Evolutionary conservation across 768 basidiomycete species (phyloP).

Genomic region (Mycena rebaudengoi): DNA sequence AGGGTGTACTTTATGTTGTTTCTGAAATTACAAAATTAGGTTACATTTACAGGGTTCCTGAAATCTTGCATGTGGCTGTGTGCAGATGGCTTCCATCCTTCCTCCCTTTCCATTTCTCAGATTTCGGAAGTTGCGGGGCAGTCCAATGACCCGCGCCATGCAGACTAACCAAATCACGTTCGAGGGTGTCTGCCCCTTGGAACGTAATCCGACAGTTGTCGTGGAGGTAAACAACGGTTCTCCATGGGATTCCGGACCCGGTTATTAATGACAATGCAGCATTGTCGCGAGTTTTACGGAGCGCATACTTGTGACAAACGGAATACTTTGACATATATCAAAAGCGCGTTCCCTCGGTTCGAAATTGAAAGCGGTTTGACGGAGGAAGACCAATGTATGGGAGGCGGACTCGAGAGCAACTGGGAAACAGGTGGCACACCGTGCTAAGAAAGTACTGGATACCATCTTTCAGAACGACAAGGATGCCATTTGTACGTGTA

Average conservation of each 20-base stretch:
- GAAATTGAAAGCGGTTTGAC: constrained; percentile 63
- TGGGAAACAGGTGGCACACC: constrained; percentile 48
- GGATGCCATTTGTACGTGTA: constrained; percentile 55
- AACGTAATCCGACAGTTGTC: constrained; percentile 49
- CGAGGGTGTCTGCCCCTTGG: constrained; percentile 41
- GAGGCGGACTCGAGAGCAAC: constrained; percentile 62
- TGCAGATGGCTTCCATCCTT: too few relatives aligned
- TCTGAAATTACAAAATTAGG: too few relatives aligned
- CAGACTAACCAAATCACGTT: constrained; percentile 66
- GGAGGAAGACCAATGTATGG: constrained; percentile 75
- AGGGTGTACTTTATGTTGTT: too few relatives aligned
- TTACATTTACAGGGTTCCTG: too few relatives aligned
- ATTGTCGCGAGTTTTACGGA: constrained; percentile 72
- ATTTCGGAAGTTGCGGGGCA: too few relatives aligned
- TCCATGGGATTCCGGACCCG: not conserved
- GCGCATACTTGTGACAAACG: constrained; percentile 79
- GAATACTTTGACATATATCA: constrained; percentile 58
- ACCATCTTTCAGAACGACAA: constrained; percentile 57
- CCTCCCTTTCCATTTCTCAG: too few relatives aligned
- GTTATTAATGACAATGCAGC: constrained; percentile 45
- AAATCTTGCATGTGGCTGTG: too few relatives aligned
- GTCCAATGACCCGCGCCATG: constrained; percentile 70
- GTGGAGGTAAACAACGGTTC: constrained; percentile 60
- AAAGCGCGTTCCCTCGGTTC: constrained; percentile 57
- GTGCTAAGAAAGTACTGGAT: constrained; percentile 63